phyloP scores from a whole-genome alignment of 139 green algal genomes.

The Chlamydomonas incerta region DNA sequence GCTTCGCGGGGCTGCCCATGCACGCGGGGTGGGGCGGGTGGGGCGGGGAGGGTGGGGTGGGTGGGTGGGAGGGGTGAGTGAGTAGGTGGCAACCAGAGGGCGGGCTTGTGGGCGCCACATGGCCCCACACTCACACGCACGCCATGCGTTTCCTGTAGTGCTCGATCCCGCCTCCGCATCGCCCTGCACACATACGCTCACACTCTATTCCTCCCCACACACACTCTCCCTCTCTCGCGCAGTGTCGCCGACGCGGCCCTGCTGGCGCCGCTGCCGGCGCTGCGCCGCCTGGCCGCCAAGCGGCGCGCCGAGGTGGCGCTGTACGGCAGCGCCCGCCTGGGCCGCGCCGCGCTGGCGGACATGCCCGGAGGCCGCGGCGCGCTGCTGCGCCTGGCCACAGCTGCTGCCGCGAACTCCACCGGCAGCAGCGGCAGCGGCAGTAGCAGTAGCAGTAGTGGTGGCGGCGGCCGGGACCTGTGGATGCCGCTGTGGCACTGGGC shows the following conservation, averaged over 20 bases:
- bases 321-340: not conserved
- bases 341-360: not conserved
- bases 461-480: not conserved
- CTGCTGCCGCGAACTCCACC: not conserved
- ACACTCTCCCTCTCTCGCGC: not conserved
- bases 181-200: too few species aligned
- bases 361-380: constrained; percentile 2
- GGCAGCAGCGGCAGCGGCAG: not conserved
- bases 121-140: too few species aligned
- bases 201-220: too few species aligned
- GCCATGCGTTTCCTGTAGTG: too few species aligned
- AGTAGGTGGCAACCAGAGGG: too few species aligned
- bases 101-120: too few species aligned
- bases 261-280: not conserved
- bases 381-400: not conserved
- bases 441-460: not conserved
- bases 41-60: not conserved
- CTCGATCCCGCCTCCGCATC: too few species aligned
- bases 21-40: constrained; percentile 3
- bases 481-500: constrained; percentile 29
- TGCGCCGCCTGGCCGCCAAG: constrained; percentile 34
- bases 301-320: constrained; percentile 19
- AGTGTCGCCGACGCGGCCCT: constrained; percentile 1
- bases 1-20: not conserved
- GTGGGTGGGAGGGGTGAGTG: not conserved